Percentiles rank a stretch among this genome's conserved stretches.
Evolutionary conservation across 257 asterid species (phyloP).

Genomic region (Solanum ossicruentum): DNA sequence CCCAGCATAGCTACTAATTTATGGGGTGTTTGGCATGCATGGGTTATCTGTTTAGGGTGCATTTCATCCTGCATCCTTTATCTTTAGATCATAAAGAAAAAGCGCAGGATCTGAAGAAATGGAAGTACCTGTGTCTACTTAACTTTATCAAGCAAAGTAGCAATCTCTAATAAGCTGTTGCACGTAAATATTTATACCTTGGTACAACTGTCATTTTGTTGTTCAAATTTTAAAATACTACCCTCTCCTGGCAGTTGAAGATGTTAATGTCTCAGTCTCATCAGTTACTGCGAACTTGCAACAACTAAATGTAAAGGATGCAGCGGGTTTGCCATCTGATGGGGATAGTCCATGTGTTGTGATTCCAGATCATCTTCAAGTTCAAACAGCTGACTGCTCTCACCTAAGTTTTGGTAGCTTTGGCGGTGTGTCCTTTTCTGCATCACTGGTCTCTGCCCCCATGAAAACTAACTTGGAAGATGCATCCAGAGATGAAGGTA

Average conservation of each 20-base stretch:
- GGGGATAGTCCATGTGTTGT: constrained; percentile 46
- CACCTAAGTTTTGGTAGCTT: constrained; percentile 94
- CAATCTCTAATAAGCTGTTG: not conserved
- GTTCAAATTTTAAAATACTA: not conserved
- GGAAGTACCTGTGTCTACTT: not conserved
- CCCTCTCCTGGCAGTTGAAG: constrained; percentile 39
- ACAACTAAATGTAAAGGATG: constrained; percentile 45
- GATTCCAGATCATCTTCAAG: constrained; percentile 80
- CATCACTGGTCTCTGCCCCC: constrained; percentile 31
- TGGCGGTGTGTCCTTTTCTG: constrained; percentile 37
- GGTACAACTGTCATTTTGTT: not conserved
- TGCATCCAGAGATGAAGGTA: constrained; percentile 26
- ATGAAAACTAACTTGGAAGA: constrained; percentile 35
- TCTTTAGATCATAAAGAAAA: not conserved
- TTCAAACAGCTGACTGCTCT: constrained; percentile 60
- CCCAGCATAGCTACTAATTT: not conserved
- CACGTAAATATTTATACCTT: not conserved
- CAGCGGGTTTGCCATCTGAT: constrained; percentile 27
- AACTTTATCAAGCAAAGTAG: not conserved
- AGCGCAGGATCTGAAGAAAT: not conserved
- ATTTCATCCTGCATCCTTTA: not conserved
- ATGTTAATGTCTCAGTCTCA: constrained; percentile 30
- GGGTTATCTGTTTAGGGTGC: not conserved
- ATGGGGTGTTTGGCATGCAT: not conserved
- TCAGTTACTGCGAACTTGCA: constrained; percentile 43